Conservation (phyloP, 1,284 basidiomycete genomes). For the Rhizopogon parksii region DNA sequence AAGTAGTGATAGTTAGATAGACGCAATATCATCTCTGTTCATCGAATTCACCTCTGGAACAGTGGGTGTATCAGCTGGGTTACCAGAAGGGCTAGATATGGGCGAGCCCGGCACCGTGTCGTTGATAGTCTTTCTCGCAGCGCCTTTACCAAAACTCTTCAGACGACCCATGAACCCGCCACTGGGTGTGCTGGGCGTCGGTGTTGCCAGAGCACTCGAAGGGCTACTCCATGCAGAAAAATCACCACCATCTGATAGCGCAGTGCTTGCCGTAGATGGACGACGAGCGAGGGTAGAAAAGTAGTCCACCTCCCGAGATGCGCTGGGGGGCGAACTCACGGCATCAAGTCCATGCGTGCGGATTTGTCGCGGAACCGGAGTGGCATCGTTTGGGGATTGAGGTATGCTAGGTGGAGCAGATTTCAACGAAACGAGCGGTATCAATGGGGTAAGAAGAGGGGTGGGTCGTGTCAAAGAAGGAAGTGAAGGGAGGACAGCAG, state of each 20-base stretch:
- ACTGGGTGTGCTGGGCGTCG: constrained; percentile 47
- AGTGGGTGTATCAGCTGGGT: constrained; percentile 11
- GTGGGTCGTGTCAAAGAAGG: constrained; percentile 38
- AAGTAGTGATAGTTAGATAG: constrained; percentile 4
- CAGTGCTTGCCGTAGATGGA: constrained; percentile 35
- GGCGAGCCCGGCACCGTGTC: constrained; percentile 25
- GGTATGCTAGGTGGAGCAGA: constrained; percentile 26
- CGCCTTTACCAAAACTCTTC: constrained; percentile 61
- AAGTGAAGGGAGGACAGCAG: constrained; percentile 51
- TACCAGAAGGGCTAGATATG: constrained; percentile 13
- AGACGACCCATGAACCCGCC: constrained; percentile 69
- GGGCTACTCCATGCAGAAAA: constrained; percentile 45
- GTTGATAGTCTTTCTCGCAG: constrained; percentile 23
- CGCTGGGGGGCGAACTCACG: constrained; percentile 15
- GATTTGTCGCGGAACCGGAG: constrained; percentile 27
- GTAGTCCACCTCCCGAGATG: constrained; percentile 41
- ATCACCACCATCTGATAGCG: constrained; percentile 39
- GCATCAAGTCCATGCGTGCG: constrained; percentile 25
- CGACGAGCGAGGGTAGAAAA: constrained; percentile 41
- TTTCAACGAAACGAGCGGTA: constrained; percentile 39
- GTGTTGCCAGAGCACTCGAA: constrained; percentile 26
- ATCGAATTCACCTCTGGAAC: constrained; percentile 21
- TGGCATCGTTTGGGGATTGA: constrained; percentile 30
- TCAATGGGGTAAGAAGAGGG: constrained; percentile 51
- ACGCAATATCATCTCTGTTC: background rate